These are phyloP conservation scores for Beauveria bassiana DNA, from an alignment of 2,329 filamentous ascomycete species.

Conservation along the genomic window DNA sequence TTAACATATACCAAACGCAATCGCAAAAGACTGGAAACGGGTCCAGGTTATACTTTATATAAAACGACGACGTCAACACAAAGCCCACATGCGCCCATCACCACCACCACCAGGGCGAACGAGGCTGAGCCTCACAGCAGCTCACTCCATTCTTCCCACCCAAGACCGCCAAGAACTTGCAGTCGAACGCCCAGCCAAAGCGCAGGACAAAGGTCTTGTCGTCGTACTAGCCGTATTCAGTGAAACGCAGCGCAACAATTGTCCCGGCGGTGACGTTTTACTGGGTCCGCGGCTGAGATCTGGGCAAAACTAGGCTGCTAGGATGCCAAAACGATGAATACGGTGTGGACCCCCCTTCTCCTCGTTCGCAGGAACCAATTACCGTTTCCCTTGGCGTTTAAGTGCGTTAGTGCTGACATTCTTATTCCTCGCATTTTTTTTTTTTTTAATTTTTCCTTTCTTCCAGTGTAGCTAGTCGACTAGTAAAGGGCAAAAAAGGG, in stretches of 20 bases:
- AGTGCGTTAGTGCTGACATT: too few species aligned
- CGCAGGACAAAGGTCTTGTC: background rate
- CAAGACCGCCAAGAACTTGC: background rate
- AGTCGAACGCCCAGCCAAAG: background rate
- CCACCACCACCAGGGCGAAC: background rate
- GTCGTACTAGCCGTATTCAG: conserved; percentile 7
- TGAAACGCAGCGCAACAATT: background rate
- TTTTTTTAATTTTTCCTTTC: too few species aligned
- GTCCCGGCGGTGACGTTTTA: background rate
- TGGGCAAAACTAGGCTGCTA: background rate
- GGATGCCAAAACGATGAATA: background rate
- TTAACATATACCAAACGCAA: too few species aligned
- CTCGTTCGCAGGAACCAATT: background rate
- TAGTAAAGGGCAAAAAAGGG: too few species aligned
- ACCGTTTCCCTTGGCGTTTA: too few species aligned
- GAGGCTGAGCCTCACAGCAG: conserved; percentile 5
- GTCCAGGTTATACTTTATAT: background rate
- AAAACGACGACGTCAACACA: background rate
- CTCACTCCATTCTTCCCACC: background rate
- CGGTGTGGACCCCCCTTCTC: background rate
- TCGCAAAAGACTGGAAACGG: background rate
- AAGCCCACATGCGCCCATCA: background rate
- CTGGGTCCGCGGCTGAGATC: conserved; percentile 6
- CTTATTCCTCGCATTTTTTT: too few species aligned
- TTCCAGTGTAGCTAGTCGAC: too few species aligned